Evolutionary conservation across 1,284 basidiomycete genomes (phyloP), one percentile per base, ranked within the genome.

Genomic region (Blastosporella zonata): DNA sequence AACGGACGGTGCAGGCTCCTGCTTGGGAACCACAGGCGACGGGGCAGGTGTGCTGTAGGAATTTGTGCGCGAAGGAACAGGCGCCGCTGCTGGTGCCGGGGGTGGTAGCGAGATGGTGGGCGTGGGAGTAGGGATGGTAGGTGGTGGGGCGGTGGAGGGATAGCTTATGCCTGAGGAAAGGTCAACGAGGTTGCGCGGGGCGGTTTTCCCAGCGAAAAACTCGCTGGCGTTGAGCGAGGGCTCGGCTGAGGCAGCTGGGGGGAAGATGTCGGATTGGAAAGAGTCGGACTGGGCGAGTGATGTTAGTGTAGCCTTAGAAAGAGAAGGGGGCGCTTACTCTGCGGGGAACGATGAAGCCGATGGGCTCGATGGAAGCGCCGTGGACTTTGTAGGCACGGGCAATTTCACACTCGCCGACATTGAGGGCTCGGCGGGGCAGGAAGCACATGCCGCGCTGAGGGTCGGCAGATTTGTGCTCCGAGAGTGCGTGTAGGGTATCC

Each of bases 391-490:
- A 97, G 0, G 90, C 93, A 36, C 93, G 82, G 1, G 93, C 95
- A 59, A 98, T 97, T 69, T 99, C 97, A 67, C 94, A 96, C 48
- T 97, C 93, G 29, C 80, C 72, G 15, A 95, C 87, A 62, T 84
- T 92, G 57, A 98, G 80, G 0, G 90, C 84, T 39, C 94, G 87
- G 22, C 95, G 84, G 5, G 93, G 95, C 25, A 97, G 79, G 84
- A 98, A 96, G 59, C 90, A 92, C 82, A 98, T 90, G 13, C 97
- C 97, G 40, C 95, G 90, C 69, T 97, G 91, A 31, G 96, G 95
- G 50, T 95, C 91, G 28, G 82, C 78, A 2, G 90, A 90, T 69
- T 96, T 93, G 79, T 94, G 83, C 65, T 98, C 95, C 40, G 84
- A 80, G 34, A 97, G 77, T 47, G 84, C 76, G 70, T 83, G 77